Evolutionary conservation across 1,139 yeast genomes (phyloP), one percentile per base, ranked within the genome.

Genomic region (Pichia terricola): DNA sequence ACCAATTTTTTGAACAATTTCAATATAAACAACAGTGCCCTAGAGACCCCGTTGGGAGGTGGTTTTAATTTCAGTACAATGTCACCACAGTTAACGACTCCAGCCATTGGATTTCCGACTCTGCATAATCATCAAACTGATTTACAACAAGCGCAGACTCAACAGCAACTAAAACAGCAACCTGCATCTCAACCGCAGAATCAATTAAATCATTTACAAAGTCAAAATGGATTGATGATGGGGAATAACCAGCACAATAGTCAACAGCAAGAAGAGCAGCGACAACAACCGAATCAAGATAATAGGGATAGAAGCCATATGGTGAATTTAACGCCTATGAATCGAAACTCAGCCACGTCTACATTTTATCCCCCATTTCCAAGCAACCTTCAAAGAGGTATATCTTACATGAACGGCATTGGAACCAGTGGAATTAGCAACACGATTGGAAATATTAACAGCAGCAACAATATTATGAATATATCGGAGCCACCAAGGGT

Each of bases 81-180:
- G 50, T 59, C 63, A 2, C 62, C 58, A 5, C 61, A 58, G 42
- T 42, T 56, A 30, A 44, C 57, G 11, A 43, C 46, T 4, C 46
- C 48, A 5, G 26, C 39, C 5, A 38, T 43, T 26, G 42, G 41
- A 27, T 56, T 53, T n/a, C 55, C 57, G 40, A 11, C 4, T 4
- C 4, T 10, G 26, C 3, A 38, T 22, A 28, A 7, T n/a, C 35
- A 16, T 34, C 35, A 34, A 34, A 22, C 35, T n/a, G 8, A 10
- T 7, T 6, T 34, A 11, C 35, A 34, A 34, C 35, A 30, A 30
- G 11, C 11, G 33, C 33, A 30, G 33, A 11, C 33, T 11, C 33
- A 30, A 2, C 33, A 30, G 33, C 10, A 8, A 30, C 33, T 8
- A 30, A 8, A 30, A 30, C 8, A 8, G 33, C 33, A 30, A 11